phyloP scores from a whole-genome alignment of 2,329 filamentous ascomycete species.

The Ophiocordyceps unilateralis region DNA sequence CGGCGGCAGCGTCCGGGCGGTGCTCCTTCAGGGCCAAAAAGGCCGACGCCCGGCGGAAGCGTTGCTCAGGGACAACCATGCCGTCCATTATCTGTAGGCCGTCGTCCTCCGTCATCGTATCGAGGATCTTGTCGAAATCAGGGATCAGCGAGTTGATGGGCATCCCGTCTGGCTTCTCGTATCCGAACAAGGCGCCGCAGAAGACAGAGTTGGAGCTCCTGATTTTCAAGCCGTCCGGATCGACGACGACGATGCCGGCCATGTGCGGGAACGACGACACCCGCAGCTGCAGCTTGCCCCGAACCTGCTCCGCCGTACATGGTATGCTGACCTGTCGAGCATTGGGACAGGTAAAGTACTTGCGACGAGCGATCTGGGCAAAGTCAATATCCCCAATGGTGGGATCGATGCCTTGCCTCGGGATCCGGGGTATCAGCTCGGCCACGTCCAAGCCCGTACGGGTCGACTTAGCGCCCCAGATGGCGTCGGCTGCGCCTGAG shows the following conservation, averaged over 20 bases:
- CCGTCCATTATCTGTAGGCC: constrained; percentile 71
- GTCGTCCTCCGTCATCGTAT: constrained; percentile 73
- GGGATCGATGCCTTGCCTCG: constrained; percentile 54
- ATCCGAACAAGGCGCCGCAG: constrained; percentile 78
- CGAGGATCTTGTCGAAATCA: constrained; percentile 68
- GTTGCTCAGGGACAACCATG: constrained; percentile 93
- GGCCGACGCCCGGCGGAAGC: constrained; percentile 77
- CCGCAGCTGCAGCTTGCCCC: constrained; percentile 53
- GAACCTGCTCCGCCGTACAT: constrained; percentile 59
- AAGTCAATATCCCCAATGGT: constrained; percentile 63
- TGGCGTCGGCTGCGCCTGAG: constrained; percentile 60
- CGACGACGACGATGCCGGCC: constrained; percentile 85
- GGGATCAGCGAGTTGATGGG: constrained; percentile 69
- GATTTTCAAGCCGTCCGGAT: constrained; percentile 60
- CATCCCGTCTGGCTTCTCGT: constrained; percentile 67
- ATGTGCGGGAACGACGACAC: constrained; percentile 95
- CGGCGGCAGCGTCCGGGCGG: constrained; percentile 56
- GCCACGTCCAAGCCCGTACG: constrained; percentile 57
- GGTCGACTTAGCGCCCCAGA: constrained; percentile 63
- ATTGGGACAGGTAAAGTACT: constrained; percentile 74
- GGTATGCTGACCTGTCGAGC: constrained; percentile 66
- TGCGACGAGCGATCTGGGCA: constrained; percentile 51
- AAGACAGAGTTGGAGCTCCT: constrained; percentile 93
- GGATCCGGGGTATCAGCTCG: constrained; percentile 65
- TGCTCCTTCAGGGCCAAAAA: constrained; percentile 72